phyloP scores from a whole-genome alignment of 768 basidiomycete species.

The Tephrocybe sp. region DNA sequence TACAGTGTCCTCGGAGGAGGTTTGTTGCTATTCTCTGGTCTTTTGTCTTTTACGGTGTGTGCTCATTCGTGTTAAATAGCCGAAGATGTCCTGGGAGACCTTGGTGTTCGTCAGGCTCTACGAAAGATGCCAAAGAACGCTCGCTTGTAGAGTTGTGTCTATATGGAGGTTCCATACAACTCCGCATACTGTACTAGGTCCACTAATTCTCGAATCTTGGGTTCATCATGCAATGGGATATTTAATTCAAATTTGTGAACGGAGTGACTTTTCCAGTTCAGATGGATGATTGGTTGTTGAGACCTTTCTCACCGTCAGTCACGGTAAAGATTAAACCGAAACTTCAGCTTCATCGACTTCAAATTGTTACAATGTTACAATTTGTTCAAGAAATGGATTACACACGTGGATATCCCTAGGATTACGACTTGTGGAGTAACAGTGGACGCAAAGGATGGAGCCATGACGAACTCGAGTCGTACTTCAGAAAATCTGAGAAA shows the following conservation, averaged over 20 bases:
- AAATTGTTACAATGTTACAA: too few species aligned
- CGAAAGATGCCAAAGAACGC: slow-evolving; percentile 65
- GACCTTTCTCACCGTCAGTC: too few species aligned
- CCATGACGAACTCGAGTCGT: slow-evolving; percentile 22
- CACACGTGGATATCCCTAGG: slow-evolving; percentile 23
- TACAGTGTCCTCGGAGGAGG: slow-evolving; percentile 18
- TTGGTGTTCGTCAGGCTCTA: slow-evolving; percentile 75
- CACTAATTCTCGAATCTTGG: not conserved
- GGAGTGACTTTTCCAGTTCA: too few species aligned
- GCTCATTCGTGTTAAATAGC: slow-evolving; percentile 25
- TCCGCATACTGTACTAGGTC: not conserved
- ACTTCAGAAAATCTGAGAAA: slow-evolving; percentile 24
- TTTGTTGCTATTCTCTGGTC: slow-evolving; percentile 1
- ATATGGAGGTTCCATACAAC: not conserved
- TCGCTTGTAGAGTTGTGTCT: slow-evolving; percentile 30
- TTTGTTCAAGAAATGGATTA: too few species aligned
- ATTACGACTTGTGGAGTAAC: slow-evolving; percentile 25
- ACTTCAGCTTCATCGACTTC: too few species aligned
- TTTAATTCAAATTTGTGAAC: too few species aligned
- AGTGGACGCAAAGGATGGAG: slow-evolving; percentile 26
- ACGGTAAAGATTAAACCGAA: too few species aligned
- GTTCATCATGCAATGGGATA: not conserved
- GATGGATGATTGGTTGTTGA: too few species aligned
- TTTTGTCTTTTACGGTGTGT: not conserved
- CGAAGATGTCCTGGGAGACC: slow-evolving; percentile 71